Evolutionary conservation across 2,329 filamentous ascomycete genomes (phyloP), one percentile per base, ranked within the genome.

Genomic region (Parastagonospora nodorum): DNA sequence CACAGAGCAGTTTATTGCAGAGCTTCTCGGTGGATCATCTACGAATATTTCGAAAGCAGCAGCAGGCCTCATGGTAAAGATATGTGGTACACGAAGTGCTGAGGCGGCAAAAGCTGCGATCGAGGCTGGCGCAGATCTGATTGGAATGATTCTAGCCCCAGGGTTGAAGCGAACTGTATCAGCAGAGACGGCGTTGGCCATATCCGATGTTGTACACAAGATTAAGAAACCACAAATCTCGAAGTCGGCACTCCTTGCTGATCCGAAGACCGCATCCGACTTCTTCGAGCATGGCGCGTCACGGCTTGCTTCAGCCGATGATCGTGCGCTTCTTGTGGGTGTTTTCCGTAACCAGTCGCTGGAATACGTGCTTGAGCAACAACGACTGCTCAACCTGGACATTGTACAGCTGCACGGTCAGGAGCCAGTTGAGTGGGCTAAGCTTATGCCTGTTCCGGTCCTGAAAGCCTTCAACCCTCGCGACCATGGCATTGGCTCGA

Each of bases 341-440:
- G 93, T 99, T 2, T 99, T 99, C 78, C 88, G 90, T 64, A 89
- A 97, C 71, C 93, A 97, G 68, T 85, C 93, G 0, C 80, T 99
- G 8, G 83, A 85, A 31, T 91, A 96, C 62, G 81, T 99, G 6
- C 79, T 97, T 43, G 83, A 87, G 56, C 85, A 93, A 71, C 89
- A 95, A 63, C 84, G 84, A 58, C 79, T 86, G 10, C 86, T 96
- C 58, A 80, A 82, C 39, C 83, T 99, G 37, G 94, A 99, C 69
- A 78, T 96, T 45, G 90, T 99, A 6, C 94, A 99, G 70, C 83
- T 99, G 2, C 94, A 99, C 68, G 95, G 94, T 8, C 83, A 88
- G 40, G 95, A 99, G 71, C 93, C 94, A 2, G 67, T 97, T 4
- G 94, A 99, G 71, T 99, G 93, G 92, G 88, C 92, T 1, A 83